Evolutionary conservation across 1,284 basidiomycete species (phyloP).

Genomic region (Exsudoporus floridanus): DNA sequence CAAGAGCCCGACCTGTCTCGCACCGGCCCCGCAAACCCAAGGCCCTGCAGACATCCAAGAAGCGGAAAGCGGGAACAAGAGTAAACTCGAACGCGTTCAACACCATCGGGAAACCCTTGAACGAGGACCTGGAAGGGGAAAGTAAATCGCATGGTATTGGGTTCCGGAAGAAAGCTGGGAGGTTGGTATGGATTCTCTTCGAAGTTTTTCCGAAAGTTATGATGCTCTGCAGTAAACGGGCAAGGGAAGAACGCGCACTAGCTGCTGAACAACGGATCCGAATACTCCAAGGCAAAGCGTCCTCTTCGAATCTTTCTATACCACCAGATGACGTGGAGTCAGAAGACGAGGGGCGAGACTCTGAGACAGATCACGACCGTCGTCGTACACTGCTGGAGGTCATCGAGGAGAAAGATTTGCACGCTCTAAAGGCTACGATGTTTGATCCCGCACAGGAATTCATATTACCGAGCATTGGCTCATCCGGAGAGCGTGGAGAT

Average conservation of each 20-base stretch:
- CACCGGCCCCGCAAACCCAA: constrained; percentile 49
- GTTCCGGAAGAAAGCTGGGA: constrained; percentile 67
- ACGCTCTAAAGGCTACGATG: constrained; percentile 20
- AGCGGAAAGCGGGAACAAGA: constrained; percentile 66
- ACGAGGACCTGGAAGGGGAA: constrained; percentile 42
- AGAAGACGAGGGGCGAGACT: constrained; percentile 14
- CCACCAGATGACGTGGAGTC: constrained; percentile 8
- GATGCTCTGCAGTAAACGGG: constrained; percentile 58
- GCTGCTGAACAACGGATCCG: constrained; percentile 65
- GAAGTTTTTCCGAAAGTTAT: neutral
- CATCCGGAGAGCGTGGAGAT: constrained; percentile 2
- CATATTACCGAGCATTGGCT: constrained; percentile 10
- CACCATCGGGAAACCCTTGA: constrained; percentile 55
- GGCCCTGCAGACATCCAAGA: constrained; percentile 59
- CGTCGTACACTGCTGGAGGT: constrained; percentile 23
- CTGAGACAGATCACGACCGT: constrained; percentile 26
- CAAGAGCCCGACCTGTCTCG: constrained; percentile 51
- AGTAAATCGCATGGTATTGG: constrained; percentile 51
- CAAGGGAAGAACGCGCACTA: constrained; percentile 68
- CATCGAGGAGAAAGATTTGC: constrained; percentile 26
- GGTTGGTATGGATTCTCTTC: constrained; percentile 42
- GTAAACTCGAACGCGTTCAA: constrained; percentile 60
- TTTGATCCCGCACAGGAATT: constrained; percentile 23
- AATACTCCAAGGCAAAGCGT: constrained; percentile 36
- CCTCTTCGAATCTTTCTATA: constrained; percentile 4